Evolutionary conservation across 768 basidiomycete genomes (phyloP), one percentile per base, ranked within the genome.

Genomic region (Lactarius tabidus): DNA sequence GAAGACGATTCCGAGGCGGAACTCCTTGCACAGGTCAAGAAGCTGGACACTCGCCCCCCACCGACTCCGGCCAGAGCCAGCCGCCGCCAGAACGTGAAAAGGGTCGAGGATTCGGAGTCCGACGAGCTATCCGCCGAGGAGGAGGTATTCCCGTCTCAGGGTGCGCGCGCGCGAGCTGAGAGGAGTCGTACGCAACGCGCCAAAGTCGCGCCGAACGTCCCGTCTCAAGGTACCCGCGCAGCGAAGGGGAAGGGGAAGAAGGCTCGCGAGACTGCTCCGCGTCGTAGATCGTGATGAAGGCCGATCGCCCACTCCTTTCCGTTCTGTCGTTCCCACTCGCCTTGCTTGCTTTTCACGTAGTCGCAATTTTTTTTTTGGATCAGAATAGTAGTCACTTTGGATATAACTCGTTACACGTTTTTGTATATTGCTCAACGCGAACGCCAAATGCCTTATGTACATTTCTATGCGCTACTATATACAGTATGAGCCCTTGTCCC

Each of bases 181-280:
- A 65, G 57, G 29, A 56, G 15, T 29, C 63, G 48, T 2, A 60
- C 38, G 2, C 55, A 65, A 26, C 38, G 9, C n/a, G 64, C 59
- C 6, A 67, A 65, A 45, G 38, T 10, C 52, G 38, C 53, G 39
- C 58, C 53, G 36, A 65, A 60, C 23, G 36, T 48, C 28, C 59
- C 67, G 2, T 54, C 58, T 14, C 45, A n/a, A 14, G 67, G 67
- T 23, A 67, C 67, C 23, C 53, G 64, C 18, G 67, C 67, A 17
- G 64, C 64, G 26, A 57, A 53, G 26, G 56, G 59, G 23, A 48
- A 48, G 28, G 18, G 56, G n/a, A 57, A 23, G n/a, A 57, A 23
- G 8, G 18, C 43, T n/a, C 41, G 28, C 7, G 39, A 41, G 12
- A 23, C 36, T 6, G 6, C 14, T 15, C 29, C 18, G 38, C 63